Base-by-base conservation (phyloP, 1,284 basidiomycete genomes). In the Moniliella sp. region DNA sequence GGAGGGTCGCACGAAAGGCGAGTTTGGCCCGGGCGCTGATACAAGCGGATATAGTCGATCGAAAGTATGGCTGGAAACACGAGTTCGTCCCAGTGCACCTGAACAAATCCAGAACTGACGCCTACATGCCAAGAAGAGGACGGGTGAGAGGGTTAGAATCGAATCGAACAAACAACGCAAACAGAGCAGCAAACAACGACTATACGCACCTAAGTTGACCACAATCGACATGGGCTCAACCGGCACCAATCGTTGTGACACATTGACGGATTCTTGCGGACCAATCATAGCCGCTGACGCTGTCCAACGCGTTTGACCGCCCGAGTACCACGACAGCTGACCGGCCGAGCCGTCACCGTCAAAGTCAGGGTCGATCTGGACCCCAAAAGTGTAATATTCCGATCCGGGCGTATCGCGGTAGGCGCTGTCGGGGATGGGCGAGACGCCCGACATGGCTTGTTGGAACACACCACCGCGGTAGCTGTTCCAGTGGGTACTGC, bases 1-100 rank as follows among this genome's bases (percentile, higher is more conserved):
- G 42, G 31, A 1, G 65, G 65, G 39, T 63, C 60, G 46, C 66
- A 67, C n/a, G n/a, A n/a, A n/a, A n/a, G n/a, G n/a, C n/a, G n/a
- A n/a, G n/a, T n/a, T n/a, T n/a, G n/a, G n/a, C n/a, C n/a, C n/a
- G n/a, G n/a, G n/a, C n/a, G n/a, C n/a, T n/a, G n/a, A 18, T 29
- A 30, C 4, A 28, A 11, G 3, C 32, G 19, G 12, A 29, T 15
- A 18, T 50, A 50, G 27, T 50, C 44, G 16, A 53, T 39, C 12
- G 29, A 23, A 40, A 53, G 42, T 19, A 16, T 18, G 5, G 39
- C 43, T 0, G 47, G 45, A 31, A 40, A 46, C 0, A 28, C 25
- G 12, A 43, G 16, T 25, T 42, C 37, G 27, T 44, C 41, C 37
- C 34, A 43, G 33, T 39, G n/a, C 33, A 15, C 28, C 35, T 11